Conservation (phyloP, 306 rosid species). For the Sophora flavescens region DNA sequence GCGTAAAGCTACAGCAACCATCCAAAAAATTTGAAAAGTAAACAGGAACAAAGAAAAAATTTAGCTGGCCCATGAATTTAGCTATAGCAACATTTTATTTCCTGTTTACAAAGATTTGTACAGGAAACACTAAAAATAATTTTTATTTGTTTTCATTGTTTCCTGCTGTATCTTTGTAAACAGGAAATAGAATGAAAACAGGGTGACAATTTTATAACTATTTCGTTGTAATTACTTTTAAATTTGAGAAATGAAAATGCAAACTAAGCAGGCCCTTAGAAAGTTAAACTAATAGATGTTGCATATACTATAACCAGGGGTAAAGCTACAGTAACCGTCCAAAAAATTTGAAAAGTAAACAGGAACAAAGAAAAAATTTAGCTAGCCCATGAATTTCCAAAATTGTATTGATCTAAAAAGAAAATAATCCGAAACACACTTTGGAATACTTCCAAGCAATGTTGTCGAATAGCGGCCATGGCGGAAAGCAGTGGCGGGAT, state of each 20-base stretch:
- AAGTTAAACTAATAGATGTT: background rate
- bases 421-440: background rate
- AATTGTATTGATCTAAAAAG: background rate
- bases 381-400: slow-evolving; percentile 1
- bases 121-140: too few species aligned
- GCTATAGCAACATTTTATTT: too few species aligned
- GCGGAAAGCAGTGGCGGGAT: too few species aligned
- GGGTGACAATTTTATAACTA: too few species aligned
- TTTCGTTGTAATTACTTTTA: too few species aligned
- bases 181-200: too few species aligned
- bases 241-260: too few species aligned
- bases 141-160: too few species aligned
- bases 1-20: background rate
- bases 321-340: background rate
- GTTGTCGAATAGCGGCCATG: too few species aligned
- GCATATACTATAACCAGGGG: background rate
- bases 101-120: too few species aligned
- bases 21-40: background rate
- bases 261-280: too few species aligned
- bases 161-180: too few species aligned
- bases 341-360: background rate
- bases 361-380: background rate
- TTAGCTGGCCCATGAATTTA: slow-evolving; percentile 5
- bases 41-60: background rate
- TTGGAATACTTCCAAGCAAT: background rate